A percentile compares a stretch with the other conserved stretches of the same genome.
Evolutionary conservation across 495 filamentous ascomycete species (phyloP).

Genomic region (Filosporella fistucella): DNA sequence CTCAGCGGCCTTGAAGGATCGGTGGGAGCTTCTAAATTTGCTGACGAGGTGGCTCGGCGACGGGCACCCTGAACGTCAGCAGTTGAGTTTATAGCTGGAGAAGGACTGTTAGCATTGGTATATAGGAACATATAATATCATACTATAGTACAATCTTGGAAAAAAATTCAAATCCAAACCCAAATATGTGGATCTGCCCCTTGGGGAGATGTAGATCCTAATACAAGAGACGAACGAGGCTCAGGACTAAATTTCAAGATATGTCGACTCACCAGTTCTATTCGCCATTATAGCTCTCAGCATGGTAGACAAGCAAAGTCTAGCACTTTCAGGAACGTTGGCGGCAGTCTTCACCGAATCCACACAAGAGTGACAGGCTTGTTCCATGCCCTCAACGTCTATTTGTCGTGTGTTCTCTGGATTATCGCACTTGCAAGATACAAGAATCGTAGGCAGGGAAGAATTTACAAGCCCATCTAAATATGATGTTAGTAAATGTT

Average conservation of each 20-base stretch:
- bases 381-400: slow-evolving; percentile 55
- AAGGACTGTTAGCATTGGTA: background rate
- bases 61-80: slow-evolving; percentile 1
- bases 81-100: background rate
- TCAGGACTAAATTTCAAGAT: too few species aligned
- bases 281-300: slow-evolving; percentile 61
- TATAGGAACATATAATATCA: too few species aligned
- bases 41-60: slow-evolving; percentile 44
- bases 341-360: slow-evolving; percentile 70
- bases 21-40: slow-evolving; percentile 44
- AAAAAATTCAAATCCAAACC: too few species aligned
- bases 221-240: too few species aligned
- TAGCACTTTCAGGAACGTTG: slow-evolving; percentile 65
- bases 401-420: slow-evolving; percentile 54
- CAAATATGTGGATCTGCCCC: too few species aligned
- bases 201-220: too few species aligned
- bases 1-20: slow-evolving; percentile 44
- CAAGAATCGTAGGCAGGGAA: slow-evolving; percentile 67
- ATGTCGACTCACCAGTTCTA: slow-evolving; percentile 55
- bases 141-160: too few species aligned
- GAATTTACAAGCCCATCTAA: slow-evolving; percentile 68
- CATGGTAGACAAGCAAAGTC: slow-evolving; percentile 73
- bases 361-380: slow-evolving; percentile 54
- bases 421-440: slow-evolving; percentile 81
- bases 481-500: slow-evolving; percentile 1